Conservation (phyloP, 768 basidiomycete genomes). For the Leccinum boreale region DNA sequence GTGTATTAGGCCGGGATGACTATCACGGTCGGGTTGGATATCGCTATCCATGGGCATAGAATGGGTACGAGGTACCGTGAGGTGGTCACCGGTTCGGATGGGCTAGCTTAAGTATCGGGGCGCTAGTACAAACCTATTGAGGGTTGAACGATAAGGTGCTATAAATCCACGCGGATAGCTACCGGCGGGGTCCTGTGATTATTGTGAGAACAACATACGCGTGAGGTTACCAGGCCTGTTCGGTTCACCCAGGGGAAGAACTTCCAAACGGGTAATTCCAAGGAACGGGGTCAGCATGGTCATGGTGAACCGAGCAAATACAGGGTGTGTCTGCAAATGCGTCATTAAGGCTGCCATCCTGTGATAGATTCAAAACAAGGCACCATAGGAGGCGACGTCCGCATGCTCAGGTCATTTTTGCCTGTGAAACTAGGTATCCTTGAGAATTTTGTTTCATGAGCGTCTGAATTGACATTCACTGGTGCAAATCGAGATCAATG, state of each 20-base stretch:
- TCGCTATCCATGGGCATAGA: slow-evolving; percentile 4
- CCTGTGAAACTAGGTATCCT: neutral
- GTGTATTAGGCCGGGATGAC: neutral
- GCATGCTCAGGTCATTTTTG: neutral
- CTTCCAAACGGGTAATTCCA: neutral
- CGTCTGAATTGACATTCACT: neutral
- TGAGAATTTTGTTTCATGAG: neutral
- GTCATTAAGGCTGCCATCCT: neutral
- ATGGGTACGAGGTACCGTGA: neutral
- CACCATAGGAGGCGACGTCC: neutral
- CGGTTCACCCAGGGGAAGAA: neutral
- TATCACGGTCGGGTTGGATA: neutral
- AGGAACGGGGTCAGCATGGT: neutral
- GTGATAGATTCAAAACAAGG: neutral
- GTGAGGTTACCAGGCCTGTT: neutral
- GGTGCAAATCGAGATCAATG: neutral
- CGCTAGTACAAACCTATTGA: neutral
- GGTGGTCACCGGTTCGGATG: neutral
- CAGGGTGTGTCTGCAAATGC: neutral
- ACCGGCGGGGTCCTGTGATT: neutral
- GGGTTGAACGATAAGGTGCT: neutral
- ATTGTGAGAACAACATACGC: neutral
- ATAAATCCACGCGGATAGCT: neutral
- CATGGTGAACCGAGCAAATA: neutral
- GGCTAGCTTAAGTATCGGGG: slow-evolving; percentile 1